Evolutionary conservation across 129 eudicot genomes (phyloP).

Genomic region (Mikania micrantha): DNA sequence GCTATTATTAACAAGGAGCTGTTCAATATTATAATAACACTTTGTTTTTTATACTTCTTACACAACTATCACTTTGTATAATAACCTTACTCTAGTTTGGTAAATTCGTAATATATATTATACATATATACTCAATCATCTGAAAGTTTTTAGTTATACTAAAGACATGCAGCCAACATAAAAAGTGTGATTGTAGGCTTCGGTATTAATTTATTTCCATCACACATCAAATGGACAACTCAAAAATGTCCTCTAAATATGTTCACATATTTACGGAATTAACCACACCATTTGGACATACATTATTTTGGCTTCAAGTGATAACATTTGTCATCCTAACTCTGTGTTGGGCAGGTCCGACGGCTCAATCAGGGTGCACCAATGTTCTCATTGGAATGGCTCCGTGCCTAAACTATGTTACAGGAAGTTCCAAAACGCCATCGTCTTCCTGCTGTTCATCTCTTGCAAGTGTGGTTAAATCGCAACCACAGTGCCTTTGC

Average conservation of each 20-base stretch:
- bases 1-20: too few relatives aligned
- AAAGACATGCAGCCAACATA: not conserved
- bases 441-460: constrained; percentile 39
- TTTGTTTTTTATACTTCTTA: too few relatives aligned
- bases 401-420: constrained; percentile 43
- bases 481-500: constrained; percentile 45
- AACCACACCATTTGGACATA: constrained; percentile 14
- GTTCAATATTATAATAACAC: too few relatives aligned
- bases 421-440: constrained; percentile 36
- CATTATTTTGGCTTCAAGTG: constrained; percentile 19
- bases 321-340: constrained; percentile 19
- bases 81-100: too few relatives aligned
- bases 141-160: too few relatives aligned
- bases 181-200: constrained; percentile 26
- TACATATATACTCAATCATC: too few relatives aligned
- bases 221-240: not conserved
- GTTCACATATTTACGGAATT: not conserved
- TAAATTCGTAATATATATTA: too few relatives aligned
- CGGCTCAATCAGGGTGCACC: constrained; percentile 43
- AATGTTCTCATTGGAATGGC: constrained; percentile 51
- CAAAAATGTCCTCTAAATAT: constrained; percentile 19
- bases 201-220: not conserved
- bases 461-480: constrained; percentile 39
- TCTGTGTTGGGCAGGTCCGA: constrained; percentile 17
- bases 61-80: too few relatives aligned